These are phyloP conservation scores for Pogostemon cablin DNA, from an alignment of 257 asterid species.

Conservation along the genomic window DNA sequence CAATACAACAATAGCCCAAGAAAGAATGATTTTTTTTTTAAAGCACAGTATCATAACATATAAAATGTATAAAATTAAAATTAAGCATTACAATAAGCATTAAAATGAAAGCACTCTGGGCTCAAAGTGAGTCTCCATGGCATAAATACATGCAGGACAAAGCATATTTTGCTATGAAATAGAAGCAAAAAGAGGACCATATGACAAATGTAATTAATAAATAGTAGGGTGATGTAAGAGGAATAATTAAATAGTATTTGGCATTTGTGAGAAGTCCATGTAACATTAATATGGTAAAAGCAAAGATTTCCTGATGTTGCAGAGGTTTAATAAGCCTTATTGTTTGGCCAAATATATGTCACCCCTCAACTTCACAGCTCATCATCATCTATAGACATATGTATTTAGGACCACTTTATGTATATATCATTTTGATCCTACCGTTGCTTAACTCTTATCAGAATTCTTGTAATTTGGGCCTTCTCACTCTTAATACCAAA, in stretches of 20 bases:
- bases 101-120: too few relatives aligned
- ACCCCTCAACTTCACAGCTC: constrained; percentile 31
- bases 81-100: too few relatives aligned
- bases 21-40: too few relatives aligned
- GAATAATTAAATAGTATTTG: constrained; percentile 26
- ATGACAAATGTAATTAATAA: constrained; percentile 34
- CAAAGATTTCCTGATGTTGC: constrained; percentile 37
- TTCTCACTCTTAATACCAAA: too few relatives aligned
- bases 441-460: constrained; percentile 25
- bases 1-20: too few relatives aligned
- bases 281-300: constrained; percentile 30
- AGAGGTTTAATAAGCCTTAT: constrained; percentile 29
- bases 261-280: constrained; percentile 23
- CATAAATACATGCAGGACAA: too few relatives aligned
- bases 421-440: neutral
- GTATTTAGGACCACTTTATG: constrained; percentile 40
- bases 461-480: constrained; percentile 30
- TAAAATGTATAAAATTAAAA: too few relatives aligned
- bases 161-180: too few relatives aligned
- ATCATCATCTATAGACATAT: neutral
- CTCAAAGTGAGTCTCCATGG: too few relatives aligned
- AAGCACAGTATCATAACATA: too few relatives aligned
- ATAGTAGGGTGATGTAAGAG: constrained; percentile 21
- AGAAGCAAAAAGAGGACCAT: neutral
- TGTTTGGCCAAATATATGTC: constrained; percentile 44